These are phyloP conservation scores for Phanerochaete carnosa DNA, from an alignment of 768 basidiomycete genomes.

Conservation along the genomic window DNA sequence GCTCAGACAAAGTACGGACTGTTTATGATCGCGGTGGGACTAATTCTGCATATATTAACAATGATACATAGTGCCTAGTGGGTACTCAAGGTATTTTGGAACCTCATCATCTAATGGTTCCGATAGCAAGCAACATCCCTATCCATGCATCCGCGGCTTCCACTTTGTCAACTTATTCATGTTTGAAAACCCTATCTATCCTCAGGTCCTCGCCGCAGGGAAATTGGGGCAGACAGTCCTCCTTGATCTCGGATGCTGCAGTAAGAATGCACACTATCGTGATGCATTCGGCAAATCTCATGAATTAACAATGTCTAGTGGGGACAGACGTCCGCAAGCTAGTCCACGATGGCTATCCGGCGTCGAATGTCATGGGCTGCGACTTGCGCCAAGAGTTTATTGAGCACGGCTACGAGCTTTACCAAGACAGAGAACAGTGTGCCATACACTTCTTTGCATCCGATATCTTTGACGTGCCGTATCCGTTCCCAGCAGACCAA, in stretches of 20 bases:
- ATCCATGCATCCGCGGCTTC: conserved; percentile 31
- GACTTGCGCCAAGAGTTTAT: conserved; percentile 30
- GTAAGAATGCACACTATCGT: conserved; percentile 16
- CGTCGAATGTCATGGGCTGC: conserved; percentile 23
- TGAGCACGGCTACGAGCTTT: conserved; percentile 28
- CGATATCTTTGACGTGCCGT: conserved; percentile 27
- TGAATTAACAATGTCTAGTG: conserved; percentile 20
- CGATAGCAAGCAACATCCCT: conserved; percentile 25
- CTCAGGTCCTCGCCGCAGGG: conserved; percentile 20
- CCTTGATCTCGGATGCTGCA: conserved; percentile 32
- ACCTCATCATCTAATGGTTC: not conserved
- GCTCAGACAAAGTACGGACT: conserved; percentile 24
- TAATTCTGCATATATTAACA: not conserved
- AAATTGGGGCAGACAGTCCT: conserved; percentile 20
- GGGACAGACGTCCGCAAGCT: conserved; percentile 32
- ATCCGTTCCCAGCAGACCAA: not conserved
- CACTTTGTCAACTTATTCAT: conserved; percentile 29
- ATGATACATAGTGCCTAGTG: conserved; percentile 24
- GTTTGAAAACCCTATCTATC: conserved; percentile 23
- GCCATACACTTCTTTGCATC: conserved; percentile 27
- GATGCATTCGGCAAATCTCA: not conserved
- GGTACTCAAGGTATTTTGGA: not conserved
- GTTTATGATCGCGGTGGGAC: too few species aligned
- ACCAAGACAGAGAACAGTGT: conserved; percentile 19
- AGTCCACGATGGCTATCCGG: conserved; percentile 30